A percentile compares a stretch with the other conserved stretches of the same genome.
phyloP scores from a whole-genome alignment of 257 asterid genomes.

The Jacaranda copaia region DNA sequence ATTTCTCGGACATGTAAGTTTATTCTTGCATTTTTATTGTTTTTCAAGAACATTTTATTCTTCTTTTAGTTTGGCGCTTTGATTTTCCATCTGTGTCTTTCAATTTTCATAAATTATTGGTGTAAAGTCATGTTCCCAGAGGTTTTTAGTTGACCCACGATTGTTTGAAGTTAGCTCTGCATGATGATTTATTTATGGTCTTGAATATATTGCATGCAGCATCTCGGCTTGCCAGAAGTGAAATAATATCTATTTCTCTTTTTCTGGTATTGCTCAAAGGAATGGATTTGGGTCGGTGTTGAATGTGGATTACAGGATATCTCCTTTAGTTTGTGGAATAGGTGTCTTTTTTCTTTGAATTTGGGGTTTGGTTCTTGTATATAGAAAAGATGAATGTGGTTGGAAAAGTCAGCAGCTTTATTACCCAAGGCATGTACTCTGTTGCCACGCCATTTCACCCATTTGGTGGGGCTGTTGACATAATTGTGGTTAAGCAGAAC shows the following conservation, averaged over 20 bases:
- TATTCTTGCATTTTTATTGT: slow-evolving; percentile 12
- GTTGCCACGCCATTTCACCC: slow-evolving; percentile 92
- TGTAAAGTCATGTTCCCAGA: slow-evolving; percentile 30
- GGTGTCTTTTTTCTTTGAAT: background rate
- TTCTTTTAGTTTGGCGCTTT: background rate
- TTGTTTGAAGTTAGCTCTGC: slow-evolving; percentile 28
- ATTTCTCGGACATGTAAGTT: slow-evolving; percentile 46
- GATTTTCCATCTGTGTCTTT: slow-evolving; percentile 34
- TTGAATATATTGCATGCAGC: slow-evolving; percentile 54
- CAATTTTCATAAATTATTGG: slow-evolving; percentile 27
- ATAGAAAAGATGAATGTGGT: slow-evolving; percentile 70
- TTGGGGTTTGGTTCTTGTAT: slow-evolving; percentile 31
- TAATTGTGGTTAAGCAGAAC: slow-evolving; percentile 72
- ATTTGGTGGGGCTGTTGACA: slow-evolving; percentile 90
- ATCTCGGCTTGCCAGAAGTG: slow-evolving; percentile 33
- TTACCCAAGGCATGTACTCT: slow-evolving; percentile 68
- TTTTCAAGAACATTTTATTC: slow-evolving; percentile 29
- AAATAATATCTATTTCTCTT: slow-evolving; percentile 1
- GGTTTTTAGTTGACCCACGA: slow-evolving; percentile 29
- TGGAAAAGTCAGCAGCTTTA: slow-evolving; percentile 68
- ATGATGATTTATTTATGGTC: slow-evolving; percentile 27
- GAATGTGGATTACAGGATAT: slow-evolving; percentile 29
- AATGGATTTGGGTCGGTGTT: slow-evolving; percentile 21
- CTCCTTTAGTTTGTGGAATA: background rate
- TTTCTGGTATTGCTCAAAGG: slow-evolving; percentile 3